These are phyloP conservation scores for Populus tomentosa DNA, from an alignment of 441 rosid species.

Conservation along the genomic window DNA sequence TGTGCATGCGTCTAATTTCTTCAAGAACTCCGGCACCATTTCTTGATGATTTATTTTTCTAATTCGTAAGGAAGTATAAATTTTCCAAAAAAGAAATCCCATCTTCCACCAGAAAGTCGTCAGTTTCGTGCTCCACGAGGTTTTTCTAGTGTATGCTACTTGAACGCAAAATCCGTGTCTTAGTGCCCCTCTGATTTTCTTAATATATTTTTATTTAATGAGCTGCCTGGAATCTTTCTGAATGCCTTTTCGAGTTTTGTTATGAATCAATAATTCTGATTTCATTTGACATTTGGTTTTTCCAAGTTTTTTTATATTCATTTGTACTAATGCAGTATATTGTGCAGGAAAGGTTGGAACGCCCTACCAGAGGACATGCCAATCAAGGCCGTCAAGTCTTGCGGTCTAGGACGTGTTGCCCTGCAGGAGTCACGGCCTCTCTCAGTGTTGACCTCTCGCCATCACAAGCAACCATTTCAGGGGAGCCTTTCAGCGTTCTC, in stretches of 20 bases:
- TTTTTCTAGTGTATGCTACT: not conserved
- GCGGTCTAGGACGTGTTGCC: slow-evolving; percentile 13
- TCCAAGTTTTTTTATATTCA: not conserved
- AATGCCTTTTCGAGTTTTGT: not conserved
- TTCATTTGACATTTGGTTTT: not conserved
- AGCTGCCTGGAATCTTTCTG: not conserved
- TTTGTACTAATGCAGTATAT: not conserved
- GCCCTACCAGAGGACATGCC: slow-evolving; percentile 15
- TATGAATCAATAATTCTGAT: not conserved
- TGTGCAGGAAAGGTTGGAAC: slow-evolving; percentile 29
- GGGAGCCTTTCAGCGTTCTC: not conserved
- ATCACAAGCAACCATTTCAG: slow-evolving; percentile 12
- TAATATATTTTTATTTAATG: not conserved
- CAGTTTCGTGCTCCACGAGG: not conserved
- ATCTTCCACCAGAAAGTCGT: not conserved
- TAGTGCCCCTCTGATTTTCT: not conserved
- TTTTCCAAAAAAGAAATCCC: not conserved
- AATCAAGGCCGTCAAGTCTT: not conserved
- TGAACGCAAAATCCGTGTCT: not conserved
- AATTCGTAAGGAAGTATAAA: too few relatives aligned
- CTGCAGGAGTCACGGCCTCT: slow-evolving; percentile 14
- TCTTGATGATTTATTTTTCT: too few relatives aligned
- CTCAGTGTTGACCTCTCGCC: slow-evolving; percentile 6
- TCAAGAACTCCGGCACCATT: not conserved
- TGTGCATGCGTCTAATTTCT: not conserved